Conservation (phyloP, 495 filamentous ascomycete species). For the Penicillium samsonianum region DNA sequence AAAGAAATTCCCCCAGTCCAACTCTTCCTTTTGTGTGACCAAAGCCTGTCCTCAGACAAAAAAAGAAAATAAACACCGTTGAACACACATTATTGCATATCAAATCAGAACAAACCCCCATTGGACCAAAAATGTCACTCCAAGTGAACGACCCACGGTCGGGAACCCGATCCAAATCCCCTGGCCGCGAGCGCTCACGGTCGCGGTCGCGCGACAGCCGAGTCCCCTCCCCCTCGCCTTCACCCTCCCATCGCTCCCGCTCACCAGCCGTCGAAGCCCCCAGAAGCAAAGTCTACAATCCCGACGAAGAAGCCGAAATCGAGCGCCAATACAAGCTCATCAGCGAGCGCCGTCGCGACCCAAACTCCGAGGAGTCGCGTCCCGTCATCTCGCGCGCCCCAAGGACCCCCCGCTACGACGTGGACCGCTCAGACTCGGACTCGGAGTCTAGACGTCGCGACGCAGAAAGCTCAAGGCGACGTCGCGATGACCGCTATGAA, state of each 20-base stretch:
- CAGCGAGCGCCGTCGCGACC: slow-evolving; percentile 21
- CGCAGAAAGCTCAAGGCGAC: slow-evolving; percentile 27
- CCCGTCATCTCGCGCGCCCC: slow-evolving; percentile 30
- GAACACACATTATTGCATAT: background rate
- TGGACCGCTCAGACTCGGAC: slow-evolving; percentile 52
- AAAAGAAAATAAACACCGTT: background rate
- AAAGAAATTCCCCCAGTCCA: background rate
- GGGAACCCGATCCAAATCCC: slow-evolving; percentile 62
- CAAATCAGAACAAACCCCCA: background rate
- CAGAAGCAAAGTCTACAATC: slow-evolving; percentile 25
- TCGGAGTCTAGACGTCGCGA: slow-evolving; percentile 34
- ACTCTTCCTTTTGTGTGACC: slow-evolving; percentile 1
- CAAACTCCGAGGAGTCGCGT: background rate
- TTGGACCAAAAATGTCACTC: slow-evolving; percentile 43
- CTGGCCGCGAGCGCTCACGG: slow-evolving; percentile 51
- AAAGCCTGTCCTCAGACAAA: background rate
- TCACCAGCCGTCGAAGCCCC: slow-evolving; percentile 22
- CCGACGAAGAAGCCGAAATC: slow-evolving; percentile 29
- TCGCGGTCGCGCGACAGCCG: slow-evolving; percentile 53
- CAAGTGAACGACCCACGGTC: slow-evolving; percentile 59
- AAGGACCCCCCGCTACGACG: slow-evolving; percentile 44
- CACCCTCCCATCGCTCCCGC: slow-evolving; percentile 17
- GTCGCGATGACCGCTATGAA: slow-evolving; percentile 39
- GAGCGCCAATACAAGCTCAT: slow-evolving; percentile 34
- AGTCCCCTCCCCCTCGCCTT: slow-evolving; percentile 33